Evolutionary conservation across 2,329 filamentous ascomycete genomes (phyloP), one percentile per base, ranked within the genome.

Genomic region (Sordariomycetes sp.): DNA sequence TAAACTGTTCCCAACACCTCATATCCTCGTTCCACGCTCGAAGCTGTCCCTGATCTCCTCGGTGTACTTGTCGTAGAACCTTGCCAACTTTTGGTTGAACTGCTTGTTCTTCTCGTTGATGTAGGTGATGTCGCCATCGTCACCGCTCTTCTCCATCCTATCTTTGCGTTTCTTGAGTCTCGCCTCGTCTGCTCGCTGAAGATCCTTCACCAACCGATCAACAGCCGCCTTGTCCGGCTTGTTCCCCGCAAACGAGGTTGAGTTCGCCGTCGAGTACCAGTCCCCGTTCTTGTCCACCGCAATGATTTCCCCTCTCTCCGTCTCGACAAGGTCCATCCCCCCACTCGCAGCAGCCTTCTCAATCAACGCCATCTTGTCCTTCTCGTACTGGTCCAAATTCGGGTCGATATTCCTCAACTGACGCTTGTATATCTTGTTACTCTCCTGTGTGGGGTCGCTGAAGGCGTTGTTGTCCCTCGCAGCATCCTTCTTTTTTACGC

Each of bases 61-160:
- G 30, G 92, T 98, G 60, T 98, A 98, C 68, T 94, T 94, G 65
- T 98, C 92, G 63, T 98, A 98, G 66, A 96, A 98, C 45, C 92
- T 72, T 35, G 82, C 71, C 58, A 98, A 68, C 66, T 98, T 96
- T 66, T 94, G 80, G 76, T 98, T 98, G 68, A 98, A 98, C 70
- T 95, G 87, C 71, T 96, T 96, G 71, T 98, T 98, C 81, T 98
- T 95, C 64, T 95, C 87, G 64, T 98, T 98, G 74, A 98, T 98
- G 62, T 94, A 96, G 7, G 90, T 96, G 48, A 96, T 84, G 59
- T 98, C 92, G 19, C 78, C 82, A 31, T 88, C 84, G 42, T 94
- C 87, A 38, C 88, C 86, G 42, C 80, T 82, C 54, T 79, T 75
- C 10, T 76, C 75, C 55, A 83, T 78, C 34, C 87, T 72, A 44